Evolutionary conservation across 306 rosid genomes (phyloP).

Genomic region (Parietaria judaica): DNA sequence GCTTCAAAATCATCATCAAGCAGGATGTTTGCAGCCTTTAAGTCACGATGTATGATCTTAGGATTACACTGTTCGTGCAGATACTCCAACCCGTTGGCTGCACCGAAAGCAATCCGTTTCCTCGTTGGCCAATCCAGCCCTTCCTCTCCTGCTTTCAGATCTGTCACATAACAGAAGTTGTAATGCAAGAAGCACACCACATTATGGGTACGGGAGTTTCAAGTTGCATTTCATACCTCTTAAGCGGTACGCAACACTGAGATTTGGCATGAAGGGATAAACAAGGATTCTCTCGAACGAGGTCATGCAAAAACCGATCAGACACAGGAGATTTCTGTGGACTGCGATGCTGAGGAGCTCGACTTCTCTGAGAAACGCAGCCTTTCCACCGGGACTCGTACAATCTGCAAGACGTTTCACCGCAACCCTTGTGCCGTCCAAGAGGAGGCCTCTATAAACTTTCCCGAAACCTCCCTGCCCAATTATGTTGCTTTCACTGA

Average conservation of each 20-base stretch:
- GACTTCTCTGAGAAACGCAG: conserved; percentile 88
- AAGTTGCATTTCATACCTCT: conserved; percentile 45
- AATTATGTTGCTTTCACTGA: conserved; percentile 66
- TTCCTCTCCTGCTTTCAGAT: conserved; percentile 48
- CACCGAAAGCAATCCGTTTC: conserved; percentile 43
- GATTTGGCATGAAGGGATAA: conserved; percentile 93
- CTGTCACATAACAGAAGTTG: conserved; percentile 17
- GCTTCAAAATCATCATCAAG: conserved; percentile 80
- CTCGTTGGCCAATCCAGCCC: conserved; percentile 52
- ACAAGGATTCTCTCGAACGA: conserved; percentile 85
- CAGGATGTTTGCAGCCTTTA: conserved; percentile 90
- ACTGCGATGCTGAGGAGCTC: conserved; percentile 82
- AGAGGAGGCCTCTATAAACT: conserved; percentile 81
- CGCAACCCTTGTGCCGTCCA: conserved; percentile 61
- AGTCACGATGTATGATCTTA: conserved; percentile 85
- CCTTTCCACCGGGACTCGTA: conserved; percentile 86
- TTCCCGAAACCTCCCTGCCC: conserved; percentile 98
- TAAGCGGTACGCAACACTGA: conserved; percentile 71
- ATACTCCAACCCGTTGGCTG: conserved; percentile 71
- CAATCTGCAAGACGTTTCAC: conserved; percentile 77
- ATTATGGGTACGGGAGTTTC: too few species aligned
- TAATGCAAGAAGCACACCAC: neutral
- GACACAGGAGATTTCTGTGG: conserved; percentile 72
- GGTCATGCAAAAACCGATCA: conserved; percentile 78
- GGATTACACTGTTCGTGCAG: conserved; percentile 88